These are phyloP conservation scores for Mycotypha africana DNA, from an alignment of 371 early-diverging fungal species.

Conservation along the genomic window DNA sequence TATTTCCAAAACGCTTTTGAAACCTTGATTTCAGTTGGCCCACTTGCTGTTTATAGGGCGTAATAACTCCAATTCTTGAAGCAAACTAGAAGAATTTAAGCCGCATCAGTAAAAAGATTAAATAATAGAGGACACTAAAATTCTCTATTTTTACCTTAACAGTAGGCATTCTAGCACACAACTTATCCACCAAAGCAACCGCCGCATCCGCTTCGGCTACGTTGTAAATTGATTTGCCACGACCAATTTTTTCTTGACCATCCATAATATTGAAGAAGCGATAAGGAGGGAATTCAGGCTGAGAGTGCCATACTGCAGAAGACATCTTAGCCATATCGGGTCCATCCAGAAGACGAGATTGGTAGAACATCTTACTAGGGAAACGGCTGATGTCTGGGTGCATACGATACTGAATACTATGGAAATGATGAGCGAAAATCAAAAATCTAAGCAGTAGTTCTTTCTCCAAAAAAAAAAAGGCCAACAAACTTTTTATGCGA, in stretches of 20 bases:
- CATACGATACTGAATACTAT: slow-evolving; percentile 94
- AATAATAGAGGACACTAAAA: no score
- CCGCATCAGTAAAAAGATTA: no score
- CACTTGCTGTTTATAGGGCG: slow-evolving; percentile 90
- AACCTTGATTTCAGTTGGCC: slow-evolving; percentile 66
- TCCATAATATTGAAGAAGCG: slow-evolving; percentile 69
- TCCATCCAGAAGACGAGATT: slow-evolving; percentile 71
- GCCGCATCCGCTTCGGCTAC: slow-evolving; percentile 74
- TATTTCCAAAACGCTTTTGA: slow-evolving; percentile 51
- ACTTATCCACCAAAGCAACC: slow-evolving; percentile 62
- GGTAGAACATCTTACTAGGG: slow-evolving; percentile 82
- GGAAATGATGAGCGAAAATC: neutral
- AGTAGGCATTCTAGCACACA: slow-evolving; percentile 46
- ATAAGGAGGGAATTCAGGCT: slow-evolving; percentile 68
- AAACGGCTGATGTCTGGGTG: slow-evolving; percentile 89
- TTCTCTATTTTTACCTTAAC: slow-evolving; percentile 62
- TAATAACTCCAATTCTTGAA: slow-evolving; percentile 80
- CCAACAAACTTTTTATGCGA: no score
- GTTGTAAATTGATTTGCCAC: slow-evolving; percentile 78
- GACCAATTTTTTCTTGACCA: slow-evolving; percentile 65
- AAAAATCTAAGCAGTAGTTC: neutral
- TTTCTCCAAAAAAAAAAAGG: neutral
- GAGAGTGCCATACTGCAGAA: slow-evolving; percentile 73
- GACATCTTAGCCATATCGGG: slow-evolving; percentile 60
- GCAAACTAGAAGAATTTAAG: slow-evolving; percentile 64